phyloP scores from a whole-genome alignment of 768 basidiomycete genomes.

The Leccinum aurantiacum region DNA sequence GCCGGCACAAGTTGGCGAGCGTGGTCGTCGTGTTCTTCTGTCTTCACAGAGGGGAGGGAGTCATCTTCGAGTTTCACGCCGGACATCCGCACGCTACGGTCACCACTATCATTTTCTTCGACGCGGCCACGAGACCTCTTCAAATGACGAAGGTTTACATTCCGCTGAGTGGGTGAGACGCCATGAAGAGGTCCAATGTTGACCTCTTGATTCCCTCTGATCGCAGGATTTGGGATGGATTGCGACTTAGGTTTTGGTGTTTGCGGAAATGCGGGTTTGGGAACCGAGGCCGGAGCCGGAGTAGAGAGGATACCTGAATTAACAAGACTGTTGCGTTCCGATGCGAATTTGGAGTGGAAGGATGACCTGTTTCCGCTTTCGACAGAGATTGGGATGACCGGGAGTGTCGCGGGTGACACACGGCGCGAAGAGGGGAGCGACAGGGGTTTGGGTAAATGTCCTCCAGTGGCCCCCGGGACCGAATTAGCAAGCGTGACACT shows the following conservation, averaged over 20 bases:
- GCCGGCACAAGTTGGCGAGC: not conserved
- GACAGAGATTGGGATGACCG: constrained; percentile 7
- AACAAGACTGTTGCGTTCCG: constrained; percentile 10
- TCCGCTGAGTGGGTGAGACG: constrained; percentile 28
- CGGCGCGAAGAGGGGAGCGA: constrained; percentile 1
- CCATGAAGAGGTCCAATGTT: constrained; percentile 21
- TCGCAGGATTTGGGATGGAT: constrained; percentile 18
- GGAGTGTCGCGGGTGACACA: constrained; percentile 1
- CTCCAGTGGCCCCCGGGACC: not conserved
- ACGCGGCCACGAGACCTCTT: constrained; percentile 25
- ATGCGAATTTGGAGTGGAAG: constrained; percentile 15
- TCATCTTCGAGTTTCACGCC: constrained; percentile 26
- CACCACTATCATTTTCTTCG: constrained; percentile 30
- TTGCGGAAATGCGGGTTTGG: constrained; percentile 13
- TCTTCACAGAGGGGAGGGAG: constrained; percentile 2
- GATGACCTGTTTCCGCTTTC: constrained; percentile 15
- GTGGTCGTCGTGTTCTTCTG: constrained; percentile 19
- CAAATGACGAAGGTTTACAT: constrained; percentile 33
- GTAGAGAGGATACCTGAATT: not conserved
- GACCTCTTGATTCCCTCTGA: constrained; percentile 15
- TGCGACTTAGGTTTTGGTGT: constrained; percentile 28
- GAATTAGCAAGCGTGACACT: constrained; percentile 19
- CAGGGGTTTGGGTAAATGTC: constrained; percentile 4
- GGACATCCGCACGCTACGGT: constrained; percentile 27
- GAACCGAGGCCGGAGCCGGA: constrained; percentile 8